Evolutionary conservation across 2,329 filamentous ascomycete genomes (phyloP), one percentile per base, ranked within the genome.

Genomic region (Rosellinia necatrix): DNA sequence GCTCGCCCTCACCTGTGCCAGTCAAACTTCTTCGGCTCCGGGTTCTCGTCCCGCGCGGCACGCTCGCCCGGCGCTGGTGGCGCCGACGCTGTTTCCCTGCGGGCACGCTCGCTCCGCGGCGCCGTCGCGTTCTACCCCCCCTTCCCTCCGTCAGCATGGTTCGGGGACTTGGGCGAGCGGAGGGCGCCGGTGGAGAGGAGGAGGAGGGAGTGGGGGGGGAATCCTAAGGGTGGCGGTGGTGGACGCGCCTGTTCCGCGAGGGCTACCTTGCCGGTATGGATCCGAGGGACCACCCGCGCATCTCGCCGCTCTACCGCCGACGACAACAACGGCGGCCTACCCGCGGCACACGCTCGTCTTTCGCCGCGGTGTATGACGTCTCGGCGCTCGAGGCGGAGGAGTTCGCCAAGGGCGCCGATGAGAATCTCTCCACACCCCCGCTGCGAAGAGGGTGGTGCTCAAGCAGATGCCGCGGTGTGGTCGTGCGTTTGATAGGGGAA

Each of bases 61-160:
- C 74, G 53, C 64, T 81, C n/a, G n/a, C n/a, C n/a, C n/a, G 19
- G 74, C 75, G 8, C 61, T 81, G 0, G 60, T 68, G 1, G 68
- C 63, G 1, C 63, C 68, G 0, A 64, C 64, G 7, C 50, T 64
- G 21, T 46, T 70, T n/a, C 1, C 63, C 80, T 8, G 71, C 72
- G 61, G 70, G 81, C 57, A 78, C 81, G 10, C 80, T 75, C 81
- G 10, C 80, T 75, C 57, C 75, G 74, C 38, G 79, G 79, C 6
- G 74, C 81, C 56, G 77, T 81, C 52, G 69, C 74, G 41, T 78
- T 76, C 70, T 84, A 74, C 25, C 68, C 76, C 0, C 67, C 70
- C 0, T 66, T 66, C 2, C 76, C 0, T 67, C 70, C 0, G 66
- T 66, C 2, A 70, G 76, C 42, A 56, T 76, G 17, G 62, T 58